These are phyloP conservation scores for Holtermanniella nyarrowii DNA, from an alignment of 768 basidiomycete species.

Conservation along the genomic window DNA sequence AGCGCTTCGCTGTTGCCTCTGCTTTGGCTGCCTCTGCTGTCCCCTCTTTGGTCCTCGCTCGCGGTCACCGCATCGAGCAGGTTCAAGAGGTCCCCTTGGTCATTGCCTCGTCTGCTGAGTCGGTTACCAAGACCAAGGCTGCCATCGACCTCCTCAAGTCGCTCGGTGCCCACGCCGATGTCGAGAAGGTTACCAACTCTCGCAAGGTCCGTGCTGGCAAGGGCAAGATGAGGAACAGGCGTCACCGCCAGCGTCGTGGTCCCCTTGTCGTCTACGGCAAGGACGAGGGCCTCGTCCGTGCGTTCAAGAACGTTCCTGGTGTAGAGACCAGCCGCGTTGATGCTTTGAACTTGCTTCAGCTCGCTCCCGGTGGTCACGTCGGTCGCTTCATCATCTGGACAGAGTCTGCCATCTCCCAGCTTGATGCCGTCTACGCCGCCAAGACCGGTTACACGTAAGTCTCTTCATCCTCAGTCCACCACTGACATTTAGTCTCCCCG, in stretches of 20 bases:
- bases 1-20: constrained; percentile 93
- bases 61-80: constrained; percentile 96
- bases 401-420: constrained; percentile 77
- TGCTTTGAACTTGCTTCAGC: constrained; percentile 91
- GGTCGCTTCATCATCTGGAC: constrained; percentile 99
- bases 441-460: constrained; percentile 39
- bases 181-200: constrained; percentile 93
- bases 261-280: constrained; percentile 95
- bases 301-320: constrained; percentile 97
- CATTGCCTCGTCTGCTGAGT: constrained; percentile 64
- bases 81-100: constrained; percentile 95
- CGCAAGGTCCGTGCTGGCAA: constrained; percentile 93
- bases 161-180: constrained; percentile 79
- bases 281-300: constrained; percentile 94
- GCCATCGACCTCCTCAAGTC: constrained; percentile 87
- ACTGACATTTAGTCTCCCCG: constrained; percentile 83
- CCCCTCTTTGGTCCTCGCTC: constrained; percentile 94
- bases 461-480: not conserved
- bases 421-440: constrained; percentile 93
- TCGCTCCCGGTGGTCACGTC: constrained; percentile 97
- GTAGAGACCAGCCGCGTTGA: constrained; percentile 93
- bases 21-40: constrained; percentile 96
- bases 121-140: constrained; percentile 91
- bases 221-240: constrained; percentile 93
- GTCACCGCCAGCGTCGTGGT: constrained; percentile 92